These are phyloP conservation scores for Metschnikowia chrysomelidarum DNA, from an alignment of 805 yeast species.

Conservation along the genomic window DNA sequence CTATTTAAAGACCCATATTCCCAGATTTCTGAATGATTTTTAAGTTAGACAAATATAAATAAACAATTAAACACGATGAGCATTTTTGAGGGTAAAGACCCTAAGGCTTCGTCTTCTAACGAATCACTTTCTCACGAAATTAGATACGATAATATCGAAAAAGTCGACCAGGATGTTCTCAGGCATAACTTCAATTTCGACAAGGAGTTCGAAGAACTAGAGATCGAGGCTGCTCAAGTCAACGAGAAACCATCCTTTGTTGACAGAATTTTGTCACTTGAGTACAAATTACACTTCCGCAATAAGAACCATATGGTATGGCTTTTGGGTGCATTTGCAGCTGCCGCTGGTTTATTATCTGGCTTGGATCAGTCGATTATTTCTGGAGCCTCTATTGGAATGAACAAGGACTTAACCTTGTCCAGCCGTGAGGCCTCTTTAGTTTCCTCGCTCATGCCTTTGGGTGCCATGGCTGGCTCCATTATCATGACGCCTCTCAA, in stretches of 20 bases:
- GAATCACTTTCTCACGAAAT: constrained; percentile 18
- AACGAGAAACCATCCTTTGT: constrained; percentile 32
- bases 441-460: constrained; percentile 61
- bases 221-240: constrained; percentile 28
- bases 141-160: constrained; percentile 20
- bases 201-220: constrained; percentile 34
- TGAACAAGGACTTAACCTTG: constrained; percentile 43
- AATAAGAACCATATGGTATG: constrained; percentile 42
- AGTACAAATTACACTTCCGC: constrained; percentile 40
- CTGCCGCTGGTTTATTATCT: constrained; percentile 62
- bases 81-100: constrained; percentile 18
- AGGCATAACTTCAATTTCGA: constrained; percentile 36
- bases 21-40: constrained; percentile 4
- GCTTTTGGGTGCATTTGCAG: constrained; percentile 55
- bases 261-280: constrained; percentile 37
- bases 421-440: constrained; percentile 47
- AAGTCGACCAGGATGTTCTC: constrained; percentile 26
- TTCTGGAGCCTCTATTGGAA: constrained; percentile 58
- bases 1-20: no score
- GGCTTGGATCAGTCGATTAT: constrained; percentile 69
- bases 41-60: no score
- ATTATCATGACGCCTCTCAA: constrained; percentile 57
- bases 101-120: constrained; percentile 18
- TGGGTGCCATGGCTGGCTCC: constrained; percentile 67
- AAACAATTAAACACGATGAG: constrained; percentile 14